Percentiles rank a stretch among this genome's conserved stretches.
Evolutionary conservation across 75 land plant species (phyloP).

Genomic region (Larix kaempferi): DNA sequence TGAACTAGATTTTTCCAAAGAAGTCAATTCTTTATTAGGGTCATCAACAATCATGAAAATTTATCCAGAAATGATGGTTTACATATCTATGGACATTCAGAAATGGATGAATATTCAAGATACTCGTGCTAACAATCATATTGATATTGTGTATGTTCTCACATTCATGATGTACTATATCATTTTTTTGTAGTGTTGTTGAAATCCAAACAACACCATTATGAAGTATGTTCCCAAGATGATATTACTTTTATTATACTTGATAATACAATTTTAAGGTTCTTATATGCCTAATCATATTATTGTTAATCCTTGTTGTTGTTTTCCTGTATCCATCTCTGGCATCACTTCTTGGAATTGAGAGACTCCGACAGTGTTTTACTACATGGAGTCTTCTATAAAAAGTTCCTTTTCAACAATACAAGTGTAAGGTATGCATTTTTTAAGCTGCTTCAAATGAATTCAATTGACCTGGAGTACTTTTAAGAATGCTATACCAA

Average conservation of each 20-base stretch:
- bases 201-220: not conserved
- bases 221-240: not conserved
- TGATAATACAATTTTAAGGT: not conserved
- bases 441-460: not conserved
- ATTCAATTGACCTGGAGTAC: not conserved
- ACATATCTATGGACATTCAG: slow-evolving; percentile 9
- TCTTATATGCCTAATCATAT: slow-evolving; percentile 3
- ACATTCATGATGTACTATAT: not conserved
- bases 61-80: slow-evolving; percentile 9
- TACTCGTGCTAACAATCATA: slow-evolving; percentile 25
- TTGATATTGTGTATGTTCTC: slow-evolving; percentile 59
- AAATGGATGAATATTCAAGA: slow-evolving; percentile 26
- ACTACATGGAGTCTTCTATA: slow-evolving; percentile 85
- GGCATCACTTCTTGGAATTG: slow-evolving; percentile 82
- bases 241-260: not conserved
- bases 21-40: slow-evolving; percentile 9
- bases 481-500: not conserved
- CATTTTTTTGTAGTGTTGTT: not conserved
- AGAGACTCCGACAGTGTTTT: slow-evolving; percentile 79
- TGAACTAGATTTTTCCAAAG: slow-evolving; percentile 63
- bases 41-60: slow-evolving; percentile 8
- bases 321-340: slow-evolving; percentile 73
- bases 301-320: slow-evolving; percentile 29
- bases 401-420: slow-evolving; percentile 53
- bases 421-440: slow-evolving; percentile 78